Base-by-base conservation (phyloP, 139 green algal genomes). In the Deuterostichococcus epilithicus region DNA sequence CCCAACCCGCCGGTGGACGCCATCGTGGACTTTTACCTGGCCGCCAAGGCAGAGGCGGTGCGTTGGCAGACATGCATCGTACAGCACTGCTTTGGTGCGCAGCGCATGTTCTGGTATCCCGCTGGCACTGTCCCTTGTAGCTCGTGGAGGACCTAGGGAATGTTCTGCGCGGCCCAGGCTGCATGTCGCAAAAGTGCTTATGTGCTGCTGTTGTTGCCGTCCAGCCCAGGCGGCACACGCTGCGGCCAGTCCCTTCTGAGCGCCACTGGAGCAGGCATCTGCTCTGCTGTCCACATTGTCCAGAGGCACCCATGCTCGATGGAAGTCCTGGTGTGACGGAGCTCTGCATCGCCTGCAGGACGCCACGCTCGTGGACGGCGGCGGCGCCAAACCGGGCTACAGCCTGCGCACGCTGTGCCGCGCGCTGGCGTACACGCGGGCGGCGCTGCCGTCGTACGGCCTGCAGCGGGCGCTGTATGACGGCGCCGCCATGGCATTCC, bases 11-110 rank as follows among this genome's bases (percentile, higher is more conserved):
- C 91, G 13, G 83, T 99, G 34, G 86, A 94, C 30, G 83, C 83
- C 0, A 86, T 96, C 3, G 94, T 99, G n/a, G 86, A 95, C 73
- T 97, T 98, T 36, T 99, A 99, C 83, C 30, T 95, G 4, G 88
- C 83, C 5, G 89, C 90, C 35, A 94, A 94, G 81, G 66, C 75
- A 18, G 90, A 92, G 73, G 92, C 92, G 70, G 89, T 93, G 78
- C 83, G 86, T 67, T 37, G 8, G 20, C 26, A 28, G n/a, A n/a
- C n/a, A n/a, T 73, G 63, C n/a, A n/a, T n/a, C n/a, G n/a, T n/a
- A n/a, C n/a, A n/a, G n/a, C n/a, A n/a, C n/a, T n/a, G n/a, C n/a
- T n/a, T n/a, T n/a, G n/a, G n/a, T n/a, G n/a, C n/a, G n/a, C n/a
- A n/a, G n/a, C n/a, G n/a, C n/a, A n/a, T n/a, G n/a, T n/a, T n/a